Evolutionary conservation across 164 flowering plant species (phyloP), one percentile per base, ranked within the genome.

Genomic region (Aristolochia contorta): DNA sequence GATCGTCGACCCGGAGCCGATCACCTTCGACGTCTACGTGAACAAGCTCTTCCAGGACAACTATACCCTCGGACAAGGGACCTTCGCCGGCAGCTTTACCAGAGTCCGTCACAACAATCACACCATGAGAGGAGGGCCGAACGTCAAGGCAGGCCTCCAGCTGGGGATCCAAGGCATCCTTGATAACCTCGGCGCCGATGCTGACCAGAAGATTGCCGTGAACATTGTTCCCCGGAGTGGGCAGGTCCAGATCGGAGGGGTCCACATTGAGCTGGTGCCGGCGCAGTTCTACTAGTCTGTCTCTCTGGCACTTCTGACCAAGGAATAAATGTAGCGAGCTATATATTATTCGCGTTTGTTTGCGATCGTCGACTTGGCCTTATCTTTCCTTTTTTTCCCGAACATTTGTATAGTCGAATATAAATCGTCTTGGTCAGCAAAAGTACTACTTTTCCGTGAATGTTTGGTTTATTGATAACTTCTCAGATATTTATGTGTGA

Each of bases 121-220:
- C 63, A 24, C 16, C 14, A 37, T 18, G 2, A 10, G 12, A 23
- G 16, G 47, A 3, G 25, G 23, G 3, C 12, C 14, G 21, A 20
- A 1, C 41, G 32, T 19, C 43, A 60, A 19, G 54, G 16, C 21
- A 3, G 16, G 5, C 13, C 37, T 60, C 43, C 27, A 27, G 45
- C 21, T 30, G 20, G 63, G 63, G 16, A 48, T 60, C 16, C 48
- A 53, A 16, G 16, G 23, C n/a, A 16, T 49, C 43, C 19, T 60
- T 10, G 63, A 60, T 6, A 25, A 30, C n/a, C 16, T 60, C 5
- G 37, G 50, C 10, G 63, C 63, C 23, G 63, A 49, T 3, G 63
- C 37, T 6, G n/a, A 15, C 2, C 43, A 1, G 12, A 47, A 48
- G 4, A 2, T 60, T 13, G 63, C 49, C 12, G 63, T 60, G 16